phyloP scores from a whole-genome alignment of 495 filamentous ascomycete genomes.

The Friedmanniomyces endolithicus region DNA sequence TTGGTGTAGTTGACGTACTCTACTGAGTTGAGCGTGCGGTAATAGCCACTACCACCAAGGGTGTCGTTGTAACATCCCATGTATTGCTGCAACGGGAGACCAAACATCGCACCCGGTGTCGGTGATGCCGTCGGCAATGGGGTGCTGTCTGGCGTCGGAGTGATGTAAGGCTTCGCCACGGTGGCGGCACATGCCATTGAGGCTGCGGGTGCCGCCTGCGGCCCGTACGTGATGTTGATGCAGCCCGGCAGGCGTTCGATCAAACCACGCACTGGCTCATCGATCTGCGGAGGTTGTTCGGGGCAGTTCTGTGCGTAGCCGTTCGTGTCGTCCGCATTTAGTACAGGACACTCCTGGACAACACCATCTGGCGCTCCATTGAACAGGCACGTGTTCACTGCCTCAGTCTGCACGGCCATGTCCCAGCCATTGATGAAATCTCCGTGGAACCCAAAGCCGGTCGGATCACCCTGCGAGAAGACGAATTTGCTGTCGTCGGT shows the following conservation, averaged over 20 bases:
- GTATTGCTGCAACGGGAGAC: constrained; percentile 13
- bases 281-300: constrained; percentile 15
- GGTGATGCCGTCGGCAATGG: constrained; percentile 14
- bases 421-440: constrained; percentile 26
- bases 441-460: constrained; percentile 23
- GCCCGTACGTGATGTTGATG: constrained; percentile 18
- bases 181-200: constrained; percentile 14
- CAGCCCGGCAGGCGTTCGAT: constrained; percentile 20
- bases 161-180: constrained; percentile 5
- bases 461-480: constrained; percentile 21
- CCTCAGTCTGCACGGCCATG: constrained; percentile 11
- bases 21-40: constrained; percentile 8
- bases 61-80: constrained; percentile 21
- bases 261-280: constrained; percentile 12
- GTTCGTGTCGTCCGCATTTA: constrained; percentile 8
- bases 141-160: constrained; percentile 2
- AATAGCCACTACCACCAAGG: neutral
- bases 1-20: constrained; percentile 5
- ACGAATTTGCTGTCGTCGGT: constrained; percentile 12
- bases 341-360: constrained; percentile 13
- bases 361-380: constrained; percentile 12
- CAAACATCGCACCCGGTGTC: constrained; percentile 8
- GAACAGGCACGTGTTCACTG: constrained; percentile 10
- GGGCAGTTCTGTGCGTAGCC: constrained; percentile 18
- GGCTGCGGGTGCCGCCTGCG: constrained; percentile 5